Evolutionary conservation across 768 basidiomycete genomes (phyloP).

Genomic region (Suillus plorans): DNA sequence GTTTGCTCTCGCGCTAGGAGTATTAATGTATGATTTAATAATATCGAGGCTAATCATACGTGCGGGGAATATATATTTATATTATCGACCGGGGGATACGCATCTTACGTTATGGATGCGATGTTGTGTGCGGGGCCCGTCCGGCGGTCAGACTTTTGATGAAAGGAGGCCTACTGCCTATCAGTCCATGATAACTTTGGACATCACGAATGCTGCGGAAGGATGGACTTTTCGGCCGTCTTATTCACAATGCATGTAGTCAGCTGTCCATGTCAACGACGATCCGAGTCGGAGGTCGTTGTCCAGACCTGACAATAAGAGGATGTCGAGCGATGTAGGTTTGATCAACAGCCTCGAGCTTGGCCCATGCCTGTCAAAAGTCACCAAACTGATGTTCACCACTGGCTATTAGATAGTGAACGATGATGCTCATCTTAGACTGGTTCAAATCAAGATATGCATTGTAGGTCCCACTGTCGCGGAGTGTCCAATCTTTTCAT

Average conservation of each 20-base stretch:
- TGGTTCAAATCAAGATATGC: too few species aligned
- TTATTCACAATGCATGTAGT: background rate
- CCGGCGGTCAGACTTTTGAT: background rate
- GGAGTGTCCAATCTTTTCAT: background rate
- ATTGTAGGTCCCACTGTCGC: too few species aligned
- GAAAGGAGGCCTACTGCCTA: background rate
- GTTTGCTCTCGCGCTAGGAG: background rate
- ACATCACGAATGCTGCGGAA: background rate
- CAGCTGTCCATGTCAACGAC: background rate
- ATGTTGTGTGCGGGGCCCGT: background rate
- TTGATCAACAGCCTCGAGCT: too few species aligned
- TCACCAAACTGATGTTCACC: background rate
- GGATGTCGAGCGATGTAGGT: background rate
- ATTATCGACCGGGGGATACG: too few species aligned
- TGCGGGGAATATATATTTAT: background rate
- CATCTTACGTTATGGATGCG: background rate
- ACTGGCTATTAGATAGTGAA: background rate
- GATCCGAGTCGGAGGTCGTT: background rate
- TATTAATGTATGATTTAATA: background rate
- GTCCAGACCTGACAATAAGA: background rate
- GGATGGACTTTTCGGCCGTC: background rate
- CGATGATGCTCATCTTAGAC: too few species aligned
- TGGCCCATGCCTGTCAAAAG: background rate
- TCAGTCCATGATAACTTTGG: background rate
- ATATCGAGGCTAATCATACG: background rate